Evolutionary conservation across 345 rosid genomes (phyloP), one percentile per base, ranked within the genome.

Genomic region (Gossypium arboreum): DNA sequence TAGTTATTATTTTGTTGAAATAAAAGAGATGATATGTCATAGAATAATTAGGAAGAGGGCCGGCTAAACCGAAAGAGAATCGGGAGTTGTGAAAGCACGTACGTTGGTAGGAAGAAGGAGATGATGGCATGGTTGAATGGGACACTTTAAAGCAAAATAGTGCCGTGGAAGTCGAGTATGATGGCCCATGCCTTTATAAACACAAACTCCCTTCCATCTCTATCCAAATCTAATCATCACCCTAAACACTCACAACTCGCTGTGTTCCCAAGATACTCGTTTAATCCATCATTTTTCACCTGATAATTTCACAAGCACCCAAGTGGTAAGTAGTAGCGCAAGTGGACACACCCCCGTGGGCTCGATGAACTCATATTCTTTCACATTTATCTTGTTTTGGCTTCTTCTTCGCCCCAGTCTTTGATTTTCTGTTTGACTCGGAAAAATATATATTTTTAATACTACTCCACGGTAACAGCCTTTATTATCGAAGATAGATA

Each of bases 81-180:
- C 15, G 44, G 58, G 9, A 15, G 44, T 41, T 52, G 72, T 51
- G 27, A 24, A 44, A 10, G 57, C 73, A 75, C 78, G 39, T 56
- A 12, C 25, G 24, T 24, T 7, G 3, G 51, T 34, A 34, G 41
- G 41, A 34, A 34, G 3, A 1, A 9, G 17, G 29, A 60, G 15
- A 22, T 22, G 29, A 10, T 58, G 62, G 16, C 16, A 1, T 22
- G 29, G 34, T 10, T 34, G 7, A 34, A 34, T 34, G 41, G 41
- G 41, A 34, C 7, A 34, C 7, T 5, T 34, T 1, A 34, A 34
- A 34, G 10, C 24, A 43, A 41, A 65, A 65, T 2, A 9, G 69
- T n/a, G 51, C 51, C 69, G 69, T n/a, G 16, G 69, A 65, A 65
- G 69, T 65, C 69, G 51, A 41, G 69, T 65, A n/a, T 41, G 27